phyloP scores from a whole-genome alignment of 768 basidiomycete genomes.

The Amanita rubescens region DNA sequence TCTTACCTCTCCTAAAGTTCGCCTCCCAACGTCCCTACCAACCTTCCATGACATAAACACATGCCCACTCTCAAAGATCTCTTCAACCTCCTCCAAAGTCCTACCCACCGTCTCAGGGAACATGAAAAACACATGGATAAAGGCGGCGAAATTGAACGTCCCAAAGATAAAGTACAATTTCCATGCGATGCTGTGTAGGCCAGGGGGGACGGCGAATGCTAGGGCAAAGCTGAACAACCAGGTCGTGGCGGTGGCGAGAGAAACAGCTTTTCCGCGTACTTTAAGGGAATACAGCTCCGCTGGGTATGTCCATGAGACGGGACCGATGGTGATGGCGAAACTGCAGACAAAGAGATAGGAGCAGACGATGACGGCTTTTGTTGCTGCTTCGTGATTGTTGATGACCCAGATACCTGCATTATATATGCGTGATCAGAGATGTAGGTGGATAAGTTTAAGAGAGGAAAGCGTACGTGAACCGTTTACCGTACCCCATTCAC shows the following conservation, averaged over 20 bases:
- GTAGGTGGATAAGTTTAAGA: too few relatives aligned
- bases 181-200: constrained; percentile 58
- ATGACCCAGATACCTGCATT: constrained; percentile 45
- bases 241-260: constrained; percentile 21
- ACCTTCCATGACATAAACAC: constrained; percentile 67
- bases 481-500: constrained; percentile 49
- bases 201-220: constrained; percentile 70
- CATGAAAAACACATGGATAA: constrained; percentile 69
- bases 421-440: too few relatives aligned
- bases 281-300: constrained; percentile 40
- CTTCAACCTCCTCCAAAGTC: constrained; percentile 74
- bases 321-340: constrained; percentile 70
- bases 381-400: constrained; percentile 41
- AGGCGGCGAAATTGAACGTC: constrained; percentile 67
- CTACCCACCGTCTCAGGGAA: constrained; percentile 73
- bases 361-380: constrained; percentile 68
- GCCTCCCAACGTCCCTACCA: neutral
- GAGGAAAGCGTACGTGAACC: constrained; percentile 11
- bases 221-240: constrained; percentile 71
- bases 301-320: constrained; percentile 68
- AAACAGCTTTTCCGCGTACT: constrained; percentile 15
- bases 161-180: constrained; percentile 76
- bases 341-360: constrained; percentile 72
- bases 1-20: neutral
- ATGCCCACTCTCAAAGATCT: constrained; percentile 65